These are phyloP conservation scores for Trametes villosa DNA, from an alignment of 768 basidiomycete species.

Conservation along the genomic window DNA sequence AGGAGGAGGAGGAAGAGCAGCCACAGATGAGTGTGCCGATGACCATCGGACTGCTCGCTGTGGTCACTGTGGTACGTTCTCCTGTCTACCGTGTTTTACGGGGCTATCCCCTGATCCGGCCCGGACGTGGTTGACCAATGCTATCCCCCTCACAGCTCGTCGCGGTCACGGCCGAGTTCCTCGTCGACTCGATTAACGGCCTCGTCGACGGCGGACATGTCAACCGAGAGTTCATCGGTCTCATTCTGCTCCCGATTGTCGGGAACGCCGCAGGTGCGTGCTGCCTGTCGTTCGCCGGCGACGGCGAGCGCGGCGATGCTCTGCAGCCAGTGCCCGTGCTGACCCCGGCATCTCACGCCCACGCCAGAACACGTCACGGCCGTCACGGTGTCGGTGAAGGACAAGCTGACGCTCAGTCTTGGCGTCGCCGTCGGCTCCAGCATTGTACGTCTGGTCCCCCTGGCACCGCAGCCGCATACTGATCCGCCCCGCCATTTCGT, in stretches of 20 bases:
- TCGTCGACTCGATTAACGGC: slow-evolving; percentile 84
- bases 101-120: not conserved
- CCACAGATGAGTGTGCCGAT: slow-evolving; percentile 42
- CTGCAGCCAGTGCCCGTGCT: not conserved
- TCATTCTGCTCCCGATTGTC: slow-evolving; percentile 89
- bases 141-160: slow-evolving; percentile 41
- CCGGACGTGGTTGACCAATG: slow-evolving; percentile 1
- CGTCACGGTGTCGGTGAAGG: slow-evolving; percentile 88
- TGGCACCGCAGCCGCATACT: not conserved
- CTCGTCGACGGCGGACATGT: slow-evolving; percentile 62
- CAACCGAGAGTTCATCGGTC: slow-evolving; percentile 80
- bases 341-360: slow-evolving; percentile 9
- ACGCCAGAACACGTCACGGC: slow-evolving; percentile 83
- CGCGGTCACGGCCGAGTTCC: slow-evolving; percentile 59
- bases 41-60: slow-evolving; percentile 39
- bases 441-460: slow-evolving; percentile 53
- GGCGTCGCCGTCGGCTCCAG: slow-evolving; percentile 90
- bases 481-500: not conserved
- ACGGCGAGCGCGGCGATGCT: not conserved
- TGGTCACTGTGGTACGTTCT: slow-evolving; percentile 42
- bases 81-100: not conserved
- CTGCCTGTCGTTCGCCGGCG: not conserved
- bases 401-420: slow-evolving; percentile 84
- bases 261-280: slow-evolving; percentile 77
- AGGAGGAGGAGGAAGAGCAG: slow-evolving; percentile 37